A percentile compares a stretch with the other conserved stretches of the same genome.
phyloP scores from a whole-genome alignment of 2,329 filamentous ascomycete species.

The Colletotrichum siamense region DNA sequence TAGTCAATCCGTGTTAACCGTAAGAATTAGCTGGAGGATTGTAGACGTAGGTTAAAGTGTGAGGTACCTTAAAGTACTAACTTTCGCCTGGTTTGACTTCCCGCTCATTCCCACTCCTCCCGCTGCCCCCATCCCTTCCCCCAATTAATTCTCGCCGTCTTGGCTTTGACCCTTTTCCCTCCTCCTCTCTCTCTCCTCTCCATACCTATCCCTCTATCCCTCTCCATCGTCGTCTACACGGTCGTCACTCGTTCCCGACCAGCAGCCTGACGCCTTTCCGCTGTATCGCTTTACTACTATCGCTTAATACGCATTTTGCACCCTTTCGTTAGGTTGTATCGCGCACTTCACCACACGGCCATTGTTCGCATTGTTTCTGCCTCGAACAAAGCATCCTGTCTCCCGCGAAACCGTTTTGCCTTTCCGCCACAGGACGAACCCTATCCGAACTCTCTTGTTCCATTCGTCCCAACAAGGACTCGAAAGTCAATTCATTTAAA shows the following conservation, averaged over 20 bases:
- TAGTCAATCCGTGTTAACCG: not conserved
- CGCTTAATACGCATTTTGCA: constrained; percentile 7
- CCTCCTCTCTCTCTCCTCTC: not conserved
- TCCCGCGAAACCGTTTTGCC: not conserved
- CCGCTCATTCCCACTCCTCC: constrained; percentile 16
- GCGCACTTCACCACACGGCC: not conserved
- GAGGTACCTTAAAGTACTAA: not conserved
- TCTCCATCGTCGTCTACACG: not conserved
- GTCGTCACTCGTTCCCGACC: constrained; percentile 15
- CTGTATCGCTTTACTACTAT: not conserved
- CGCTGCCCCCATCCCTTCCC: constrained; percentile 13
- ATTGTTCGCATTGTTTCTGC: not conserved
- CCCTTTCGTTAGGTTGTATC: not conserved
- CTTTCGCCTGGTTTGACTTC: constrained; percentile 16
- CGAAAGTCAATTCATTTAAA: not conserved
- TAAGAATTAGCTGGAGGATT: not conserved
- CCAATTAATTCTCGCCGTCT: not conserved
- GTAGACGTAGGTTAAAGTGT: not conserved
- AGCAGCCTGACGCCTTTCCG: not conserved
- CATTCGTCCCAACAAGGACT: constrained; percentile 4
- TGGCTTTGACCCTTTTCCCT: not conserved
- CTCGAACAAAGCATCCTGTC: not conserved
- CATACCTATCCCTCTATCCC: not conserved
- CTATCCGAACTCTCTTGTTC: not conserved
- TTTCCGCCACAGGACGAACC: not conserved